Conservation (phyloP, 345 rosid genomes). For the Pseudoturritis turrita region DNA sequence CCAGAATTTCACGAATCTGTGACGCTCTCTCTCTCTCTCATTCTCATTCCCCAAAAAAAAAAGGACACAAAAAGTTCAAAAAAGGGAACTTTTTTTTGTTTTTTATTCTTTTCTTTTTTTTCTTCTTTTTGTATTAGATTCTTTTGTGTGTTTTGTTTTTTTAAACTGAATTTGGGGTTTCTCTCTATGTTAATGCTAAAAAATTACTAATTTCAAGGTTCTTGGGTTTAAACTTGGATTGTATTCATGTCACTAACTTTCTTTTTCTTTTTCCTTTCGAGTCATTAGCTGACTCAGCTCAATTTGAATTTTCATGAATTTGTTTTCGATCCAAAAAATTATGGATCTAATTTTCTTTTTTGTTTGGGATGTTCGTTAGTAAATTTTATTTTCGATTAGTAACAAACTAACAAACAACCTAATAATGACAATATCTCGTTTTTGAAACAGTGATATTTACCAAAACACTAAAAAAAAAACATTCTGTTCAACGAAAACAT, state of each 20-base stretch:
- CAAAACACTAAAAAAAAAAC: background rate
- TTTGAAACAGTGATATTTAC: background rate
- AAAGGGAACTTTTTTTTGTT: constrained; percentile 14
- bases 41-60: constrained; percentile 10
- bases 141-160: constrained; percentile 11
- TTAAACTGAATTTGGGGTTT: constrained; percentile 16
- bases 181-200: constrained; percentile 18
- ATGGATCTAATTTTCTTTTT: too few relatives aligned
- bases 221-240: background rate
- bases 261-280: too few relatives aligned
- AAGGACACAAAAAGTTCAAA: constrained; percentile 16
- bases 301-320: too few relatives aligned
- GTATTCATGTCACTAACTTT: background rate
- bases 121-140: constrained; percentile 5
- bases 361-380: too few relatives aligned
- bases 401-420: too few relatives aligned
- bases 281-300: too few relatives aligned
- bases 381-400: too few relatives aligned
- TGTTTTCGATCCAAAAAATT: too few relatives aligned
- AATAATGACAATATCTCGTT: too few relatives aligned
- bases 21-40: background rate
- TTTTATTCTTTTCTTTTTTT: constrained; percentile 8
- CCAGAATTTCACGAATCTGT: constrained; percentile 21
- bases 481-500: background rate
- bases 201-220: constrained; percentile 14